Conservation (phyloP, 108 stramenopile species). For the Thalassiosira profunda region DNA sequence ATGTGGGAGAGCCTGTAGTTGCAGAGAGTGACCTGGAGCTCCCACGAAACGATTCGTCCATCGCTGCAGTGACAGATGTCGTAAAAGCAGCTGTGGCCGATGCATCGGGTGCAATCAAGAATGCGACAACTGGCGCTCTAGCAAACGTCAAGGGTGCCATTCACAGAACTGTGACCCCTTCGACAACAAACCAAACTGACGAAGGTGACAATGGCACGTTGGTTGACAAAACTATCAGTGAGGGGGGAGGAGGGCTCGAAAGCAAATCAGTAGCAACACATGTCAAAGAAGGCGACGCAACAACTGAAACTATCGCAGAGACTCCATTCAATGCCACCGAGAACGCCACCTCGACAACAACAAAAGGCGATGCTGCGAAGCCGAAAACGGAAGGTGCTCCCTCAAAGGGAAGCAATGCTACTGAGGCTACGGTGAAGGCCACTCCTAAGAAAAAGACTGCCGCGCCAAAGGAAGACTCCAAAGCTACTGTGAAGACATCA, state of each 20-base stretch:
- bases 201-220: background rate
- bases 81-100: slow-evolving; percentile 23
- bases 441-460: background rate
- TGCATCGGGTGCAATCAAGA: slow-evolving; percentile 28
- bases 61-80: slow-evolving; percentile 15
- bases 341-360: background rate
- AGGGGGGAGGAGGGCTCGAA: background rate
- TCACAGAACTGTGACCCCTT: background rate
- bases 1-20: background rate
- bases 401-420: background rate
- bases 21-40: background rate
- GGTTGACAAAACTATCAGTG: background rate
- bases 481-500: background rate
- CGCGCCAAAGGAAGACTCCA: background rate
- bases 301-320: background rate
- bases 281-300: background rate
- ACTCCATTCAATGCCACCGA: background rate
- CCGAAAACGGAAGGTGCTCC: background rate
- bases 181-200: background rate
- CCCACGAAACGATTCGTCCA: slow-evolving; percentile 6
- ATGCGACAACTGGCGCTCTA: background rate
- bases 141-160: background rate
- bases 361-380: slow-evolving; percentile 11
- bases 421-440: background rate
- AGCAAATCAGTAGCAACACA: background rate